Conservation (phyloP, 345 rosid genomes). For the Eucalyptus viminalis region DNA sequence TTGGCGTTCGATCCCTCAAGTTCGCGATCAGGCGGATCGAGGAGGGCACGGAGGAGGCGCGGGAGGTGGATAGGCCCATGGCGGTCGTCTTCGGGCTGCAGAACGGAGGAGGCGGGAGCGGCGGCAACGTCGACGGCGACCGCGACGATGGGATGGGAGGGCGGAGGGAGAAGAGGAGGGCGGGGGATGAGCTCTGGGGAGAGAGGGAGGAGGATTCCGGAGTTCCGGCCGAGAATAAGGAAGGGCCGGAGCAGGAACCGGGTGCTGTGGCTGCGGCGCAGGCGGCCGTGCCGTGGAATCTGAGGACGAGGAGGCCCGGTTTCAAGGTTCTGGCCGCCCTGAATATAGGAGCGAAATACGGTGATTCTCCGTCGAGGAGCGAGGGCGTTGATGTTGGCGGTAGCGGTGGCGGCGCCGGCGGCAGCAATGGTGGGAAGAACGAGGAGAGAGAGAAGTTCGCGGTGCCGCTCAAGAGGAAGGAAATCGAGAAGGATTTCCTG, state of each 20-base stretch:
- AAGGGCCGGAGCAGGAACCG: slow-evolving; percentile 10
- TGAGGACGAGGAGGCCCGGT: slow-evolving; percentile 57
- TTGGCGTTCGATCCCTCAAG: slow-evolving; percentile 8
- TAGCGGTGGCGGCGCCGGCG: background rate
- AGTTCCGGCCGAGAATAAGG: slow-evolving; percentile 27
- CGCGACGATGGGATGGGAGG: background rate
- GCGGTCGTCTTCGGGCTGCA: background rate
- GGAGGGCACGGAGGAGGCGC: background rate
- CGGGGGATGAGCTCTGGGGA: slow-evolving; percentile 38
- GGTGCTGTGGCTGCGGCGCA: slow-evolving; percentile 4
- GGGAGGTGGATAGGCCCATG: background rate
- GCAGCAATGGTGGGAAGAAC: slow-evolving; percentile 6
- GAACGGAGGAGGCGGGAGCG: background rate
- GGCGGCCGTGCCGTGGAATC: slow-evolving; percentile 54
- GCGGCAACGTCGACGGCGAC: background rate
- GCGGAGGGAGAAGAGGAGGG: slow-evolving; percentile 35
- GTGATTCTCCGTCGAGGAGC: slow-evolving; percentile 17
- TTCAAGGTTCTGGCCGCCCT: slow-evolving; percentile 33
- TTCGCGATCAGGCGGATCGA: background rate
- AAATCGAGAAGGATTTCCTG: slow-evolving; percentile 63
- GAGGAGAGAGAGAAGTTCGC: slow-evolving; percentile 25
- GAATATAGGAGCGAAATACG: background rate
- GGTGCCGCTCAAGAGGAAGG: slow-evolving; percentile 40
- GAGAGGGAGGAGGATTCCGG: slow-evolving; percentile 42
- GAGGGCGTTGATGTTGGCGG: slow-evolving; percentile 2